These are phyloP conservation scores for Epicoccum sorghinum DNA, from an alignment of 2,329 filamentous ascomycete species.

Conservation along the genomic window DNA sequence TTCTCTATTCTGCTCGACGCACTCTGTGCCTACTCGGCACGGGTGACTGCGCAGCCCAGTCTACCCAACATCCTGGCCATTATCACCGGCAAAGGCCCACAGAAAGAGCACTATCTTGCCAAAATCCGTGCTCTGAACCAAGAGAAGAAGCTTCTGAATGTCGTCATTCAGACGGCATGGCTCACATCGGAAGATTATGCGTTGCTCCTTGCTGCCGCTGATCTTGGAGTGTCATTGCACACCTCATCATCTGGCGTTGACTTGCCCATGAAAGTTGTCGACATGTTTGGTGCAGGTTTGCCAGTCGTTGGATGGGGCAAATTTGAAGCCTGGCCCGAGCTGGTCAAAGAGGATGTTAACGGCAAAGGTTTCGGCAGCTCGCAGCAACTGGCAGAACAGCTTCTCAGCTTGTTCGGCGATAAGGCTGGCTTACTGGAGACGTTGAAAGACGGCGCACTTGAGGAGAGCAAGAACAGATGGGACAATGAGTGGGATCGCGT, in stretches of 20 bases:
- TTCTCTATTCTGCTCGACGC: conserved; percentile 87
- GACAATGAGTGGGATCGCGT: conserved; percentile 91
- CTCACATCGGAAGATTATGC: conserved; percentile 86
- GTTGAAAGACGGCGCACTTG: conserved; percentile 71
- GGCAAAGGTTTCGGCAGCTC: conserved; percentile 82
- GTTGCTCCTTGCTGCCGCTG: conserved; percentile 78
- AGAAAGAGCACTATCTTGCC: conserved; percentile 75
- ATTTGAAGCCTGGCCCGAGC: conserved; percentile 87
- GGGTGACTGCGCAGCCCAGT: conserved; percentile 52
- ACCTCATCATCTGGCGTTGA: conserved; percentile 94
- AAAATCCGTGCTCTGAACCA: conserved; percentile 67
- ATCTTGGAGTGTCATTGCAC: conserved; percentile 89
- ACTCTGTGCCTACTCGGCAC: conserved; percentile 72
- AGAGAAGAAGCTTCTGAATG: conserved; percentile 68
- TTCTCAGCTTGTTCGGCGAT: conserved; percentile 68
- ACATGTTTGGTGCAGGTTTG: conserved; percentile 95
- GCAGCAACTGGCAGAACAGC: conserved; percentile 66
- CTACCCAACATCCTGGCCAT: conserved; percentile 78
- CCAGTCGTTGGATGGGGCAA: conserved; percentile 85
- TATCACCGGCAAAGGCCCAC: conserved; percentile 93
- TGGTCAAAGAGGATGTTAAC: conserved; percentile 87
- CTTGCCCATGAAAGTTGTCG: conserved; percentile 97
- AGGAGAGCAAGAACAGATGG: conserved; percentile 81
- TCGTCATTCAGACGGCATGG: conserved; percentile 82
- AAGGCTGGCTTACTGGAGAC: conserved; percentile 60